phyloP scores from a whole-genome alignment of 192 early-diverging fungal genomes.

The Gonapodya prolifera region DNA sequence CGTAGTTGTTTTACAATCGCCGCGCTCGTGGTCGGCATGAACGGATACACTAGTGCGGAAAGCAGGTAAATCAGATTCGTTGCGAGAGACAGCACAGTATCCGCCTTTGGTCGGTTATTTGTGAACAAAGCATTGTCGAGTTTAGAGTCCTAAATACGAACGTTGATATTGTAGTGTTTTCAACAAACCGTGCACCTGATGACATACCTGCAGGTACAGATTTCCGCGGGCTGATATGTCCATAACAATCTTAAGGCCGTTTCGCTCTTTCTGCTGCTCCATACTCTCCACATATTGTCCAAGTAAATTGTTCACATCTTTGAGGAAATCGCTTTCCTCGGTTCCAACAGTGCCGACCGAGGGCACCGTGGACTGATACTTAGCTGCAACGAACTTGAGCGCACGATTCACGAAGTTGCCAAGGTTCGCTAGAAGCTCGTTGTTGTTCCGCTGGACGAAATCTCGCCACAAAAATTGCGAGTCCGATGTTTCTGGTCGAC shows the following conservation, averaged over 20 bases:
- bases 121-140: constrained; percentile 81
- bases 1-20: constrained; percentile 76
- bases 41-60: constrained; percentile 74
- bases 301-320: constrained; percentile 69
- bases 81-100: constrained; percentile 70
- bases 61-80: constrained; percentile 85
- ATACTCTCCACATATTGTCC: constrained; percentile 55
- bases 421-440: constrained; percentile 83
- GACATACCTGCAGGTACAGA: constrained; percentile 81
- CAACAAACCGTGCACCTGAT: not conserved
- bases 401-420: constrained; percentile 98
- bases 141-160: constrained; percentile 25
- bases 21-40: constrained; percentile 77
- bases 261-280: constrained; percentile 49
- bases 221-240: constrained; percentile 91
- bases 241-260: constrained; percentile 76
- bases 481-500: constrained; percentile 86
- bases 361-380: constrained; percentile 80
- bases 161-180: no score
- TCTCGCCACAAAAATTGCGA: constrained; percentile 86
- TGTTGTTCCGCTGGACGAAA: constrained; percentile 90
- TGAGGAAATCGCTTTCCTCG: constrained; percentile 47
- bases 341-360: constrained; percentile 26
- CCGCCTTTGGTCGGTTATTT: constrained; percentile 63
- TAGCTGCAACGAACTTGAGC: constrained; percentile 82